A percentile compares a stretch with the other conserved stretches of the same genome.
Conservation (phyloP, 805 yeast genomes). For the Hanseniaspora clermontiae region DNA sequence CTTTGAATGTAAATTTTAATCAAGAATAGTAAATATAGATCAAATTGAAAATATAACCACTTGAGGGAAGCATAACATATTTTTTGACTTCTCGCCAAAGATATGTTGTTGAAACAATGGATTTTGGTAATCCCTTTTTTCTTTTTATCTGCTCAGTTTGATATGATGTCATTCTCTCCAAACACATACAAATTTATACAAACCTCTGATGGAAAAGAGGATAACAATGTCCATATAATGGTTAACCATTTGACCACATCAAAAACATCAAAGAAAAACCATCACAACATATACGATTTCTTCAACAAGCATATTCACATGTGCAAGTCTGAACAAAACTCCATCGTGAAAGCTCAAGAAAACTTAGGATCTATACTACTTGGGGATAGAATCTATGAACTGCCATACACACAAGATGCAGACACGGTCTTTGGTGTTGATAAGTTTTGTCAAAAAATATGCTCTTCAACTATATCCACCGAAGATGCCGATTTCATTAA, state of each 20-base stretch:
- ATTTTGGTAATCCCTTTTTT: background rate
- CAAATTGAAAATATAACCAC: too few relatives aligned
- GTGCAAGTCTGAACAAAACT: constrained; percentile 47
- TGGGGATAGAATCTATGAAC: constrained; percentile 89
- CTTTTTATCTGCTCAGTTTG: constrained; percentile 33
- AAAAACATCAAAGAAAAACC: constrained; percentile 32
- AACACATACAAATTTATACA: constrained; percentile 47
- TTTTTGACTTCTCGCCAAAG: background rate
- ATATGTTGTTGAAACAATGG: background rate
- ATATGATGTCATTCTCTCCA: constrained; percentile 93
- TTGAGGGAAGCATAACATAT: background rate
- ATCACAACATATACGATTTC: constrained; percentile 60
- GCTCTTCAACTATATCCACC: constrained; percentile 46
- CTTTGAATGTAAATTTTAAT: background rate
- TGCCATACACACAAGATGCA: constrained; percentile 78
- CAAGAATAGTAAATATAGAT: background rate
- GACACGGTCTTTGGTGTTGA: constrained; percentile 37
- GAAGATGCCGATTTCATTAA: constrained; percentile 65
- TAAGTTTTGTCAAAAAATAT: constrained; percentile 53
- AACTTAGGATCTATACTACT: constrained; percentile 84
- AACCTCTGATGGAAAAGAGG: constrained; percentile 26
- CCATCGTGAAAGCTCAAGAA: constrained; percentile 55
- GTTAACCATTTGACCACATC: constrained; percentile 74
- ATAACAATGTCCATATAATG: constrained; percentile 59
- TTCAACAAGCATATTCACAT: constrained; percentile 75